Base-by-base conservation (phyloP, 2,329 filamentous ascomycete species). In the Thyridium curvatum region DNA sequence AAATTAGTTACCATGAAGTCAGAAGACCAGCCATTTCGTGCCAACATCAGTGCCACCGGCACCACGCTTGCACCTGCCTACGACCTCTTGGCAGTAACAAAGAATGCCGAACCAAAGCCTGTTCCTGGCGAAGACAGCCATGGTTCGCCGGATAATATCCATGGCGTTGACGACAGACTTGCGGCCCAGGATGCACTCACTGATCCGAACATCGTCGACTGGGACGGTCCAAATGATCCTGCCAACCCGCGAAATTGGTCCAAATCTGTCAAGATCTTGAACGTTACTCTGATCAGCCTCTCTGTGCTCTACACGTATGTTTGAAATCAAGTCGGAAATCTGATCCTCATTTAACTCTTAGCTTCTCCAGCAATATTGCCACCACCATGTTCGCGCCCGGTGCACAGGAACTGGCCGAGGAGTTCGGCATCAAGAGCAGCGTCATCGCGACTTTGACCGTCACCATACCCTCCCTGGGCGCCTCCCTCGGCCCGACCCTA, bases 191-290 rank as follows among this genome's bases (percentile, higher is more conserved):
- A 37, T 30, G 33, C 33, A 12, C 12, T 31, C 30, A 6, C 34
- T 3, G 13, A 32, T 32, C 6, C 28, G 3, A 26, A 43, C 18
- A 13, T 42, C 8, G 34, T 44, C 8, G 18, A 31, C 16, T 46
- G 41, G 41, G 39, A 44, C 28, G 44, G 44, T 2, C 32, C 39
- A 14, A 15, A 40, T 18, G 71, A 75, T 39, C 65, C 67, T 0
- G 55, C 65, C 36, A 73, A 77, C 40, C 74, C 75, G 0, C 51
- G 69, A 43, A 79, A 79, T 51, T 79, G 74, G 73, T 44, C 60
- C 3, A 48, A 48, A 1, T 42, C 41, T 9, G 63, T 61, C 46
- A 77, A 74, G 52, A 35, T 39, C 12, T 3, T 34, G 12, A 38
- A 44, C 13, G 14, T 41, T 15, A 18, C 21, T 13, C 35, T 44